Base-by-base conservation (phyloP, 345 rosid genomes). In the Rhodamnia argentea region DNA sequence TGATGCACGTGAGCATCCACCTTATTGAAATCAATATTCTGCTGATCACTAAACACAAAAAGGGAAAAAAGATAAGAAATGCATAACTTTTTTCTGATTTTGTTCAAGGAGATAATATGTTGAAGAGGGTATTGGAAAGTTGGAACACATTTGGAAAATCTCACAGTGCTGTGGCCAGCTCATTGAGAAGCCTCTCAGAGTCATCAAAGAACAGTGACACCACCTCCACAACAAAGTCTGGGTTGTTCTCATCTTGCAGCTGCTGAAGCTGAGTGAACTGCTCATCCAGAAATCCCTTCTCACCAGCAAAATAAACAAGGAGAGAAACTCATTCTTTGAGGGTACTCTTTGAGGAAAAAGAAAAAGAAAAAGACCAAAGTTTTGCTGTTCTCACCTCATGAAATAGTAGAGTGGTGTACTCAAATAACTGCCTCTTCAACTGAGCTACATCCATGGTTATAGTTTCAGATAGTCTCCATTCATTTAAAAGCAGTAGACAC, bases 231-330 rank as follows among this genome's bases (percentile, higher is more conserved):
- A 92, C 94, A 87, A 94, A 94, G 84, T 91, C 90, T 52, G 96
- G 96, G 88, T 90, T 92, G 91, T 87, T 91, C 88, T 92, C 94
- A 86, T 94, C 96, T 89, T 92, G 94, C 53, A 94, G 92, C 57
- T 90, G 92, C 84, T 89, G 92, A 74, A 94, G 94, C 56, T 92
- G 94, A 55, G 56, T 92, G 85, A 94, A 94, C 64, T 94, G 96
- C 7, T 92, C 94, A 90, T 94, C 93, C 87, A 94, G 88, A 83
- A 87, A 87, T 26, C 93, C 94, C 96, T 92, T 58, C 85, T n/a
- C 86, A 70, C 59, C 74, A 83, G 76, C 52, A 58, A 62, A 59
- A 83, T 26, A 22, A 26, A 56, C 23, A 26, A 83, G 44, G 23
- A 52, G 26, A 82, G 15, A 78, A 81, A 42, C 12, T 84, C 29